Evolutionary conservation across 1,284 basidiomycete genomes (phyloP).

Genomic region (Pisolithus thermaeus): DNA sequence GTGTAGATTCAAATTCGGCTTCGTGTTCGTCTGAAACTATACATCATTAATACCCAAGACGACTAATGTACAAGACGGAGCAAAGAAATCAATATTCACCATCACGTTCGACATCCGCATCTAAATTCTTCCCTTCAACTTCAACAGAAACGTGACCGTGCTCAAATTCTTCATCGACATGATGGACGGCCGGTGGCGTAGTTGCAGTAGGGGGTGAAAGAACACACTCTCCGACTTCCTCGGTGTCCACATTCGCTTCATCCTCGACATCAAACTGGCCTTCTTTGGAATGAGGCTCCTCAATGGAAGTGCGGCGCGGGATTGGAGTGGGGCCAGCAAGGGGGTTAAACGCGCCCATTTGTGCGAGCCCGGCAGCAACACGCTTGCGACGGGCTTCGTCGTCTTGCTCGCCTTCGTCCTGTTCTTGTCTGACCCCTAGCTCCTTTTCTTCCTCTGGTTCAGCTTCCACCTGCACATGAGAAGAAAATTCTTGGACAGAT

Average conservation of each 20-base stretch:
- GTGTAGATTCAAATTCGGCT: constrained; percentile 2
- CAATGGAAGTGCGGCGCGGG: constrained; percentile 24
- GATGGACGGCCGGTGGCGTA: not conserved
- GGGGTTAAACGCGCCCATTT: constrained; percentile 64
- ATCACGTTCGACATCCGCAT: constrained; percentile 29
- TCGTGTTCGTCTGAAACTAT: constrained; percentile 16
- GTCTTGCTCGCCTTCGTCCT: constrained; percentile 42
- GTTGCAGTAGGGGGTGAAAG: constrained; percentile 9
- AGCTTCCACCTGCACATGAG: not conserved
- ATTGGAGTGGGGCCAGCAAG: constrained; percentile 36
- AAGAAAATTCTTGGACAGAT: not conserved
- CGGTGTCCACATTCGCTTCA: constrained; percentile 19
- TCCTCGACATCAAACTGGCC: constrained; percentile 14
- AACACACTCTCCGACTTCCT: constrained; percentile 11
- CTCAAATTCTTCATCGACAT: not conserved
- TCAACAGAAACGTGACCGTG: not conserved
- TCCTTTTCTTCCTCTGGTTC: not conserved
- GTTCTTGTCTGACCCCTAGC: not conserved
- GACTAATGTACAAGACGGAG: constrained; percentile 23
- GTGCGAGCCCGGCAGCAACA: constrained; percentile 56
- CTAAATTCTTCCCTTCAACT: constrained; percentile 6
- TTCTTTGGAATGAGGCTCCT: constrained; percentile 9
- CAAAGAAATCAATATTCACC: constrained; percentile 50
- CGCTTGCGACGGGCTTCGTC: constrained; percentile 47
- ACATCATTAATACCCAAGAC: constrained; percentile 26